These are phyloP conservation scores for Boletus insuetus DNA, from an alignment of 768 basidiomycete genomes.

Conservation along the genomic window DNA sequence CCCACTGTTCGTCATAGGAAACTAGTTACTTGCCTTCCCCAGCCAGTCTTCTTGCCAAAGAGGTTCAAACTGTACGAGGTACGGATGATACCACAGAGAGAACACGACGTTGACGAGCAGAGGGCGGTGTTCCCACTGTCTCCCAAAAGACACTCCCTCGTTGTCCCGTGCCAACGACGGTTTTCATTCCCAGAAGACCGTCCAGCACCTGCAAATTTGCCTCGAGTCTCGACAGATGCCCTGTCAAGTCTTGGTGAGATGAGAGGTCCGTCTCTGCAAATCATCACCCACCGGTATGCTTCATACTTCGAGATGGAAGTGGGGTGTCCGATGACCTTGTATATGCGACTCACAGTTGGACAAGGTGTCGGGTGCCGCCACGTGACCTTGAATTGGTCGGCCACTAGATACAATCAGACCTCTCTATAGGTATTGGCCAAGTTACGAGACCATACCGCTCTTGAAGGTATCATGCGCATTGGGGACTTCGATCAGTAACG, in stretches of 20 bases:
- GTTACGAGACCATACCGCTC: slow-evolving; percentile 45
- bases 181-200: slow-evolving; percentile 68
- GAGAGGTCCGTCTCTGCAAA: neutral
- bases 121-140: slow-evolving; percentile 53
- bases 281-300: slow-evolving; percentile 50
- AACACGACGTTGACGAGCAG: slow-evolving; percentile 56
- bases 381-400: slow-evolving; percentile 65
- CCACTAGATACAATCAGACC: slow-evolving; percentile 37
- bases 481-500: slow-evolving; percentile 59
- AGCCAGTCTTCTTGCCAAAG: slow-evolving; percentile 68
- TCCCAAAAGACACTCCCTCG: slow-evolving; percentile 60
- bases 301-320: slow-evolving; percentile 54
- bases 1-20: neutral
- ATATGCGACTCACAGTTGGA: slow-evolving; percentile 57
- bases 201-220: slow-evolving; percentile 53
- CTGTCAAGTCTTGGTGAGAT: slow-evolving; percentile 31
- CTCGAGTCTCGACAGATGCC: slow-evolving; percentile 53
- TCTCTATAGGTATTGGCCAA: neutral
- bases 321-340: slow-evolving; percentile 58
- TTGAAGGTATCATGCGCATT: slow-evolving; percentile 59
- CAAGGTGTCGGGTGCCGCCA: slow-evolving; percentile 63
- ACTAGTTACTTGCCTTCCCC: slow-evolving; percentile 52
- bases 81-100: slow-evolving; percentile 60
- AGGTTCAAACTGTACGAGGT: slow-evolving; percentile 63
- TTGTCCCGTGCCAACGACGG: slow-evolving; percentile 74